Base-by-base conservation (phyloP, 257 asterid genomes). In the Henckelia pumila region DNA sequence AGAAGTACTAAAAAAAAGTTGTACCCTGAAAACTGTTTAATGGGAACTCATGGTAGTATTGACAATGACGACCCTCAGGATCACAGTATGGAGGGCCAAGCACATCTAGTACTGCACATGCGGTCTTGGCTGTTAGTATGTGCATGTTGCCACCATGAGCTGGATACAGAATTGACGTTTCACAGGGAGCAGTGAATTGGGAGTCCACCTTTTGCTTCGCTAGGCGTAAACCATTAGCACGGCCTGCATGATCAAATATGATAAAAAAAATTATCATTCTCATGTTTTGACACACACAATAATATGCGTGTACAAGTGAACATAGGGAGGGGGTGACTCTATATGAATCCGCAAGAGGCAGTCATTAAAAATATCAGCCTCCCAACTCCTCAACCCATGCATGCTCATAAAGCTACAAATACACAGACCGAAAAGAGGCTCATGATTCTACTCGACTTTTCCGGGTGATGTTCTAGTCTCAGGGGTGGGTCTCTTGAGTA, bases 21-120 rank as follows among this genome's bases (percentile, higher is more conserved):
- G 20, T 72, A 80, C 85, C 80, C 58, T 74, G 49, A 56, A 77
- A 35, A 13, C 59, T 74, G 70, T 76, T 8, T 8, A 79, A 75
- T 0, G 96, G 96, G 71, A 71, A 76, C 56, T 92, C 97, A 5
- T 33, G 30, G 69, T 84, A 92, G 79, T 83, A 89, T 65, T 89
- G 91, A 63, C 96, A 92, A 63, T 89, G 96, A 24, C 98, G 98
- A 40, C 97, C 98, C 20, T 89, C 89, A 0, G 89, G 82, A 67
- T 89, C 98, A 47, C 79, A 73, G 53, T 92, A 92, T 0, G 98
- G 98, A 9, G 98, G 98, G 57, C 96, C 98, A 1, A 92, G 93
- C 63, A 92, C 98, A 19, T 92, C 98, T 1, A 92, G 87, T 20
- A 92, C 86, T 0, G 98, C 97, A 4, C 98, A 92, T 0, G 96